These are phyloP conservation scores for Puccinellia tenuiflora DNA, from an alignment of 176 grass and related monocot species.

Conservation along the genomic window DNA sequence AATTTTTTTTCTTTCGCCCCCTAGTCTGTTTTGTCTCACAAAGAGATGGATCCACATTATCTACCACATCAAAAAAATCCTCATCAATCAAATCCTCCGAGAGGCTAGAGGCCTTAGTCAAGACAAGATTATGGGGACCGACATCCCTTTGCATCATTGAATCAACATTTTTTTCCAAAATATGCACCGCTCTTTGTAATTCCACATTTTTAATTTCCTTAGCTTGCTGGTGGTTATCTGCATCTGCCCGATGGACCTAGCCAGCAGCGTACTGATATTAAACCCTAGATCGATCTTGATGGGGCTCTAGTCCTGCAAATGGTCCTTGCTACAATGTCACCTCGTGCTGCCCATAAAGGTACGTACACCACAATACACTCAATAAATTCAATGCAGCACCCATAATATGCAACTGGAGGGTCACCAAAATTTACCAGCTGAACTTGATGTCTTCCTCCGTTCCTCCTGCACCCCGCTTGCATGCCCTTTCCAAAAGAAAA, in stretches of 20 bases:
- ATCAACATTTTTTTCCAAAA: too few relatives aligned
- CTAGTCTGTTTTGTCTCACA: too few relatives aligned
- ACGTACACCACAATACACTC: neutral
- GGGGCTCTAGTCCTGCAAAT: neutral
- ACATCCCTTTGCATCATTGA: too few relatives aligned
- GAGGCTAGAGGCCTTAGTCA: too few relatives aligned
- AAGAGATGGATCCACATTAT: too few relatives aligned
- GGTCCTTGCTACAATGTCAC: neutral
- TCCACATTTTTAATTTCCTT: too few relatives aligned
- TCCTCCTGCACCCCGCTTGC: neutral
- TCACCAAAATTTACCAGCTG: neutral
- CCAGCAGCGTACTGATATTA: neutral
- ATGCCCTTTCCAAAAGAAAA: neutral
- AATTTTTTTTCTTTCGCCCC: too few relatives aligned
- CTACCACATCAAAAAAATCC: too few relatives aligned
- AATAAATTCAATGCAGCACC: neutral
- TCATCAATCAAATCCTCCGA: too few relatives aligned
- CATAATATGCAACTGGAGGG: neutral
- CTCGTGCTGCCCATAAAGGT: neutral
- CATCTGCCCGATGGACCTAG: neutral
- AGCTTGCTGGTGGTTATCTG: too few relatives aligned
- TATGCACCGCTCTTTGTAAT: too few relatives aligned
- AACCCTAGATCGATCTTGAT: neutral
- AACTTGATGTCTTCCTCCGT: neutral
- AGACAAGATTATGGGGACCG: too few relatives aligned